Evolutionary conservation across 208 protist genomes (phyloP).

Genomic region (Kentomonas sorsogonicus): DNA sequence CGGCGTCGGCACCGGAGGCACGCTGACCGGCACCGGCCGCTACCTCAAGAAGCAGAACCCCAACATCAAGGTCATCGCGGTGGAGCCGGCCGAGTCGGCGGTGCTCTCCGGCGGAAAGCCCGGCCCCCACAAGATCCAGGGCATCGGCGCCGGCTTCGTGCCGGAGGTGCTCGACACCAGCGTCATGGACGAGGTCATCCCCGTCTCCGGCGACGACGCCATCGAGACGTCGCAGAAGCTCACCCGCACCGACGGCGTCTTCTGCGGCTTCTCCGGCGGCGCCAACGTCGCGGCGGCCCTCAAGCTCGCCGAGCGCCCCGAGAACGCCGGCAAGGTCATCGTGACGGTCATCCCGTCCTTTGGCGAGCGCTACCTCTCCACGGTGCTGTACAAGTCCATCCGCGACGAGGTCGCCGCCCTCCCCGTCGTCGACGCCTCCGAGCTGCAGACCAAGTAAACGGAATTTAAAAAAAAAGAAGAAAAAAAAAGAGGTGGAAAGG

Average conservation of each 20-base stretch:
- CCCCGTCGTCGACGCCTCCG: constrained; percentile 65
- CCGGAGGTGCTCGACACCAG: constrained; percentile 59
- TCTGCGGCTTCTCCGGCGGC: constrained; percentile 77
- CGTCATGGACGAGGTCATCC: constrained; percentile 71
- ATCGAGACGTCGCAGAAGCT: constrained; percentile 66
- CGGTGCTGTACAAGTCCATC: constrained; percentile 63
- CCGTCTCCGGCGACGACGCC: constrained; percentile 61
- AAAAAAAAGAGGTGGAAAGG: constrained; percentile 1
- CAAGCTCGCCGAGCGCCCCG: constrained; percentile 68
- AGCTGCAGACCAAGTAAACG: constrained; percentile 27
- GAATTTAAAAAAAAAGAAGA: constrained; percentile 7
- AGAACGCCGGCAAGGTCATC: constrained; percentile 86
- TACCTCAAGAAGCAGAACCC: constrained; percentile 61
- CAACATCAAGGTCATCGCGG: constrained; percentile 56
- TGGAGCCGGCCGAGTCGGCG: constrained; percentile 83
- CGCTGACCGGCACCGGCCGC: constrained; percentile 64
- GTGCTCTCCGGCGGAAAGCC: constrained; percentile 77
- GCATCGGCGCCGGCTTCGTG: constrained; percentile 89
- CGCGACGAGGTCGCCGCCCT: constrained; percentile 58
- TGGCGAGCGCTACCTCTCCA: constrained; percentile 89
- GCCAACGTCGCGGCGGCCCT: constrained; percentile 83
- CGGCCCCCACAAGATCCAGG: constrained; percentile 88
- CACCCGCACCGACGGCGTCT: constrained; percentile 73
- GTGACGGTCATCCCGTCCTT: constrained; percentile 86
- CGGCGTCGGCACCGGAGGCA: constrained; percentile 88